Conservation (phyloP, 352 stramenopile species). For the Phytopythium vexans region DNA sequence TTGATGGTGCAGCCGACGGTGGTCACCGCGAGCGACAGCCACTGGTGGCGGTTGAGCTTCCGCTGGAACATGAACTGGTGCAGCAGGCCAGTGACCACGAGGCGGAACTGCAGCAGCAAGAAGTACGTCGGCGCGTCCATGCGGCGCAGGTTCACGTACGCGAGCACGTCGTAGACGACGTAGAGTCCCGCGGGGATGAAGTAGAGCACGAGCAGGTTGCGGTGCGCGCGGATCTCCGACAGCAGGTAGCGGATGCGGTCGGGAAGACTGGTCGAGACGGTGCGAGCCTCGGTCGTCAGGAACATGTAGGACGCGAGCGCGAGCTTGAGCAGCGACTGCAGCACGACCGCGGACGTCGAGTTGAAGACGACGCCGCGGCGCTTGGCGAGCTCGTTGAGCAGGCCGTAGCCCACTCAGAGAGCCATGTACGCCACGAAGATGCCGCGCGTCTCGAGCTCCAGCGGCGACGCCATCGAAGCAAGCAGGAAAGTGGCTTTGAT, state of each 20-base stretch:
- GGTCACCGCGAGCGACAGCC: conserved; percentile 64
- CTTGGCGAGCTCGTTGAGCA: conserved; percentile 79
- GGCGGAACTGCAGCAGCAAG: conserved; percentile 72
- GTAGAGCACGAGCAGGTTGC: conserved; percentile 57
- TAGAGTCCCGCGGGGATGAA: conserved; percentile 74
- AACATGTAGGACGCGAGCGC: conserved; percentile 68
- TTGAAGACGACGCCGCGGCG: conserved; percentile 65
- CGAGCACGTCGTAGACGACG: conserved; percentile 80
- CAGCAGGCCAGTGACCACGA: conserved; percentile 74
- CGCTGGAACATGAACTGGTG: conserved; percentile 80
- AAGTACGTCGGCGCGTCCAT: conserved; percentile 83
- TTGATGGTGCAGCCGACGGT: conserved; percentile 78
- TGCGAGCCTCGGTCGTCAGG: conserved; percentile 39
- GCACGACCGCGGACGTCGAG: conserved; percentile 68
- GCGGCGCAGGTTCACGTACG: conserved; percentile 73
- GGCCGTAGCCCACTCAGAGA: conserved; percentile 74
- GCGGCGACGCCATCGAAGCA: conserved; percentile 48
- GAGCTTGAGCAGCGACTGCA: conserved; percentile 74
- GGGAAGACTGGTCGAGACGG: conserved; percentile 18
- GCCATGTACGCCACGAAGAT: conserved; percentile 81
- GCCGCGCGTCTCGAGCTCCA: conserved; percentile 72
- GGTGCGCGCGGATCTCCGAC: conserved; percentile 35
- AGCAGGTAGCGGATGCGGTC: conserved; percentile 28
- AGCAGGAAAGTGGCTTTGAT: no score
- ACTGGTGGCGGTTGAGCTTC: conserved; percentile 72